Conservation (phyloP, 2,329 filamentous ascomycete species). For the Colletotrichum lentis region DNA sequence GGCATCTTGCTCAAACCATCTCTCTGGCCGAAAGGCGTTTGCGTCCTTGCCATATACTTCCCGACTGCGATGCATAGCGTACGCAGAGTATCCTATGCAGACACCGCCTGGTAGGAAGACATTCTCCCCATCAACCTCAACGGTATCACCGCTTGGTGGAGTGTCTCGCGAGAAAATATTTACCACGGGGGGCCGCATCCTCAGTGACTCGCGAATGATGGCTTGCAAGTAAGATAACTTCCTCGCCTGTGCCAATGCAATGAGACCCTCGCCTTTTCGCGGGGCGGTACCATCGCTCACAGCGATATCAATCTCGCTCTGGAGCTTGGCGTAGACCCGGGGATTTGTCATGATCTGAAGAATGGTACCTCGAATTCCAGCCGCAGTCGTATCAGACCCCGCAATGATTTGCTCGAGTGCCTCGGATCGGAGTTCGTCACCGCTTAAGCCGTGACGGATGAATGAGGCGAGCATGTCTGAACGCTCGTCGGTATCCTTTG, state of each 20-base stretch:
- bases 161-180: conserved; percentile 42
- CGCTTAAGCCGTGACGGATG: conserved; percentile 42
- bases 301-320: conserved; percentile 53
- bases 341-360: conserved; percentile 59
- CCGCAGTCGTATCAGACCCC: conserved; percentile 65
- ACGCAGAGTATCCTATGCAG: conserved; percentile 67
- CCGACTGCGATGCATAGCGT: conserved; percentile 66
- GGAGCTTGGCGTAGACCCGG: conserved; percentile 52
- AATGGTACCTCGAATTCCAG: conserved; percentile 56
- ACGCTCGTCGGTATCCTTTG: conserved; percentile 36
- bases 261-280: conserved; percentile 39
- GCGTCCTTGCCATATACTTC: conserved; percentile 66
- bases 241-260: conserved; percentile 43
- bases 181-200: conserved; percentile 42
- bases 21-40: conserved; percentile 64
- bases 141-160: conserved; percentile 38
- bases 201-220: conserved; percentile 51
- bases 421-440: conserved; percentile 44
- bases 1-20: conserved; percentile 60
- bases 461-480: conserved; percentile 47
- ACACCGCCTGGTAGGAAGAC: conserved; percentile 61
- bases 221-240: conserved; percentile 49
- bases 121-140: conserved; percentile 37
- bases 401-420: conserved; percentile 50
- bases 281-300: conserved; percentile 38